Evolutionary conservation across 768 basidiomycete genomes (phyloP).

Genomic region (Pleurotus tuber-regium): DNA sequence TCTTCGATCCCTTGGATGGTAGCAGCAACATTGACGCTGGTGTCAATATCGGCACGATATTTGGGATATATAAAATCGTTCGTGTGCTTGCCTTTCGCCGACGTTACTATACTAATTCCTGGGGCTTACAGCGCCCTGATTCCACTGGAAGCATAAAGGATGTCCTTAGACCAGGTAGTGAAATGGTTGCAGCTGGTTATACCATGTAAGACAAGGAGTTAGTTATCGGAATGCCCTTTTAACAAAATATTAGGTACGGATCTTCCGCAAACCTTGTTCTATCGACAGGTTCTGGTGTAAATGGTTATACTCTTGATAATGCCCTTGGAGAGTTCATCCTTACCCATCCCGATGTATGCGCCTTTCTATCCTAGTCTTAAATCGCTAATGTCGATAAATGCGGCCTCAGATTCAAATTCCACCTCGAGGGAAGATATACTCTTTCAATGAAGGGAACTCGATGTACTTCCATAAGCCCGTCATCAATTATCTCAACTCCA

Average conservation of each 20-base stretch:
- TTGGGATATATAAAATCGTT: conserved; percentile 92
- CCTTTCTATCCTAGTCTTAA: conserved; percentile 2
- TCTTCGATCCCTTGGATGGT: conserved; percentile 97
- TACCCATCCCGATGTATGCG: conserved; percentile 87
- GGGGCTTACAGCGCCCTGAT: conserved; percentile 53
- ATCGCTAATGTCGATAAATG: not conserved
- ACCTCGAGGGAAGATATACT: conserved; percentile 95
- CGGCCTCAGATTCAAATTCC: conserved; percentile 81
- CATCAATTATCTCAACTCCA: conserved; percentile 78
- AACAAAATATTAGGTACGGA: conserved; percentile 54
- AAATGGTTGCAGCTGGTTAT: conserved; percentile 98
- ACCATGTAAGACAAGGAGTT: conserved; percentile 73
- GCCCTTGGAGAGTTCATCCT: conserved; percentile 97
- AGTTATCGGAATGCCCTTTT: conserved; percentile 2
- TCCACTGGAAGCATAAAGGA: conserved; percentile 82
- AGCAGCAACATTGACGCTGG: conserved; percentile 98
- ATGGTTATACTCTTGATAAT: conserved; percentile 97
- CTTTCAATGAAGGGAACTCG: conserved; percentile 98
- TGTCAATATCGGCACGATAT: conserved; percentile 97
- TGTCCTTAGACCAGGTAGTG: conserved; percentile 88
- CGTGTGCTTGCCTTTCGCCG: conserved; percentile 27
- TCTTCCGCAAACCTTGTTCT: conserved; percentile 96
- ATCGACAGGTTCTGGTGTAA: conserved; percentile 92
- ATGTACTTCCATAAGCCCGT: conserved; percentile 90
- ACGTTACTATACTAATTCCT: not conserved